These are phyloP conservation scores for Lepidium africanum DNA, from an alignment of 345 rosid species.

Conservation along the genomic window DNA sequence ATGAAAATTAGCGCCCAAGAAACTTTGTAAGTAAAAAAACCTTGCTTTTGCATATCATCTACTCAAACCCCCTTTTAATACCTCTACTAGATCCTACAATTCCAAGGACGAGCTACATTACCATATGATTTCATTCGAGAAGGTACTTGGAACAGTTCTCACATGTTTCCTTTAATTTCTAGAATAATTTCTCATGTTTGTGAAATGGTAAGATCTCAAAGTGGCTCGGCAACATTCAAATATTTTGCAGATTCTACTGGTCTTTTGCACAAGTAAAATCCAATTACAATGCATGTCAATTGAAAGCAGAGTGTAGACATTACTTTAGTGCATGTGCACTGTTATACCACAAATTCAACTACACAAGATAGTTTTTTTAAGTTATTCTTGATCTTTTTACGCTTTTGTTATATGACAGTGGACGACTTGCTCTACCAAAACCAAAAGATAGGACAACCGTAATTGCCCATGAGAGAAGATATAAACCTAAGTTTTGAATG, in stretches of 20 bases:
- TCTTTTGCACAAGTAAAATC: constrained; percentile 74
- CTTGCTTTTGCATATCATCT: constrained; percentile 1
- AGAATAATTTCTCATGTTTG: not conserved
- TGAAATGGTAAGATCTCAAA: not conserved
- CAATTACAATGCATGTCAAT: constrained; percentile 82
- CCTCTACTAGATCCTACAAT: not conserved
- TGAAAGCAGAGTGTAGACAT: constrained; percentile 87
- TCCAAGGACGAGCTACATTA: constrained; percentile 86
- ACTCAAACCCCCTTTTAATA: not conserved
- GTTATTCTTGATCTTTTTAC: not conserved
- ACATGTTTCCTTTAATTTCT: not conserved
- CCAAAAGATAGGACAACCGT: constrained; percentile 47
- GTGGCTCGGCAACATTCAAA: not conserved
- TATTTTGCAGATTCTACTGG: constrained; percentile 39
- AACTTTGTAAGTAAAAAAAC: constrained; percentile 47
- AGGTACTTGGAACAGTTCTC: constrained; percentile 36
- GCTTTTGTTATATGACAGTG: constrained; percentile 34
- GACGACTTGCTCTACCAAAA: constrained; percentile 70
- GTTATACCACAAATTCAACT: constrained; percentile 25
- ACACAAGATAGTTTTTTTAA: not conserved
- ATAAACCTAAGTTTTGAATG: too few species aligned
- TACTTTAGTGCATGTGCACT: constrained; percentile 89
- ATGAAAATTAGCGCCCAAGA: constrained; percentile 29
- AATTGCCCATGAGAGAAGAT: constrained; percentile 16
- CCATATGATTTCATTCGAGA: constrained; percentile 92